Evolutionary conservation across 352 stramenopile genomes (phyloP), one percentile per base, ranked within the genome.

Genomic region (Phytophthora fragariae): DNA sequence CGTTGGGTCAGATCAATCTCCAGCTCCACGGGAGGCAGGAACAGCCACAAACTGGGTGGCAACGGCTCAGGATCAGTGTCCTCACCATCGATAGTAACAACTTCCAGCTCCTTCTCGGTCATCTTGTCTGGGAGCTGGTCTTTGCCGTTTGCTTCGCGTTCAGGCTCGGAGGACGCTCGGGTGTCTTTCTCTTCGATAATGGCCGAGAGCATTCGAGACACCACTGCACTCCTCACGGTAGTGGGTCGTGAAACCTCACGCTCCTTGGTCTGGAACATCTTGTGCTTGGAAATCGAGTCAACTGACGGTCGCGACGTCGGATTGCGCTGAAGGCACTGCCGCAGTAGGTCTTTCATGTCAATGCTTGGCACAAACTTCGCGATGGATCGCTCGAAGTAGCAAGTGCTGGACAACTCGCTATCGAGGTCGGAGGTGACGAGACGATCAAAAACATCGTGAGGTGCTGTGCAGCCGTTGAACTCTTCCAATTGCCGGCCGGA

Each of bases 41-140:
- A 87, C 7, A 93, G 72, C 83, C 86, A 93, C 14, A 93, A 67
- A 70, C 77, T 90, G 5, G 86, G 86, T 10, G 84, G 84, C 6
- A 80, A 61, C 15, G 59, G 49, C 33, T 91, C 83, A 3, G 49
- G 57, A 37, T 37, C 17, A 39, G 15, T 53, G 17, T 65, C 44
- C 15, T 76, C 62, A 19, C 6, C 5, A 15, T 59, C 14, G 7
- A 11, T 15, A 15, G 37, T 5, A 10, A n/a, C 8, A 10, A n/a
- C 3, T 15, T 75, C 24, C 6, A 50, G 27, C 10, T 68, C 69
- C 1, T 68, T 53, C 3, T 64, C 8, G 12, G 46, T 10, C 10
- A 49, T n/a, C n/a, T 58, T 57, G 2, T 53, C 46, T 6, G 50
- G 41, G 6, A 59, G 7, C 9, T 70, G 60, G 1, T 78, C 72